Evolutionary conservation across 2,329 filamentous ascomycete genomes (phyloP).

Genomic region (Periconia macrospinosa): DNA sequence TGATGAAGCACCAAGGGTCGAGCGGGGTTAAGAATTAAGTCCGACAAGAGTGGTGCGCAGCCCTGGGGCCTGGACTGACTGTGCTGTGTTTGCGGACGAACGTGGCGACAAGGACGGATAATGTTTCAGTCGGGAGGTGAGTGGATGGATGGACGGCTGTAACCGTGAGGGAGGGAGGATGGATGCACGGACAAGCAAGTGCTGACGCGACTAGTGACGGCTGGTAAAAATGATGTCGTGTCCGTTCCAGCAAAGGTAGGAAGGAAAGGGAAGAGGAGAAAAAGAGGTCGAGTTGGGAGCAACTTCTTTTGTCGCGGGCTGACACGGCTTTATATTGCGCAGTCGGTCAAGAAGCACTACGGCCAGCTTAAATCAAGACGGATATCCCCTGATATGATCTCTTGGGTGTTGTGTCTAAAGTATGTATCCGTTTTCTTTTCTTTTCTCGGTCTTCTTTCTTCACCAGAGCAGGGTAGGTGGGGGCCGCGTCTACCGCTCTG

Average conservation of each 20-base stretch:
- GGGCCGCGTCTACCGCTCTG: slow-evolving; percentile 1
- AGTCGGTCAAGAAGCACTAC: too few species aligned
- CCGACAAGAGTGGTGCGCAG: not conserved
- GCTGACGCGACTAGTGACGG: not conserved
- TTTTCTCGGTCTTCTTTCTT: slow-evolving; percentile 3
- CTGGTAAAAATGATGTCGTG: not conserved
- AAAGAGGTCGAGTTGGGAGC: slow-evolving; percentile 19
- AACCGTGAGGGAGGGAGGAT: not conserved
- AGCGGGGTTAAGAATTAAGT: not conserved
- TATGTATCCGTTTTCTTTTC: too few species aligned
- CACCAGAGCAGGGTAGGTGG: not conserved
- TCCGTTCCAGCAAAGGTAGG: slow-evolving; percentile 1
- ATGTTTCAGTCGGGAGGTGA: not conserved
- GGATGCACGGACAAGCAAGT: not conserved
- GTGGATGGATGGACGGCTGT: not conserved
- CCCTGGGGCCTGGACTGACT: not conserved
- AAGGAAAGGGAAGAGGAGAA: slow-evolving; percentile 12
- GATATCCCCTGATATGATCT: too few species aligned
- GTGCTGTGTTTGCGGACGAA: not conserved
- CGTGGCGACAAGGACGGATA: not conserved
- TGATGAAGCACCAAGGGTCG: not conserved
- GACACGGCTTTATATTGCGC: slow-evolving; percentile 32
- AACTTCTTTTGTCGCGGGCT: slow-evolving; percentile 17
- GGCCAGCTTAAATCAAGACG: too few species aligned
- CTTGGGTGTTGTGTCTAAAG: not conserved